Evolutionary conservation across 495 filamentous ascomycete species (phyloP).

Genomic region (Penicillium mononematosum): DNA sequence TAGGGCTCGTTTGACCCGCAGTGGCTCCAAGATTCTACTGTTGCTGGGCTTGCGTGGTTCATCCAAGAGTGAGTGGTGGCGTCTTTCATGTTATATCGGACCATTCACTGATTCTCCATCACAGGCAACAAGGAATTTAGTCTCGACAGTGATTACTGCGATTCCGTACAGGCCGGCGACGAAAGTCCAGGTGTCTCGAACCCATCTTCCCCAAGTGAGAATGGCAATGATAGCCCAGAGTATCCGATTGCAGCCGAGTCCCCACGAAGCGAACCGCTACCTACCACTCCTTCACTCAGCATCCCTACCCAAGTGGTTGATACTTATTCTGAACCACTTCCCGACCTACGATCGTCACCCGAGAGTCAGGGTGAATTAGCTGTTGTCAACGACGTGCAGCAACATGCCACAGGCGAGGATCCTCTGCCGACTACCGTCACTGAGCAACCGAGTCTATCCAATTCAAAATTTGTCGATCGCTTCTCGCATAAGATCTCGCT

Average conservation of each 20-base stretch:
- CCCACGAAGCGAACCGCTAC: constrained; percentile 11
- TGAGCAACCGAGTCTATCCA: constrained; percentile 15
- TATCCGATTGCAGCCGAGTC: constrained; percentile 7
- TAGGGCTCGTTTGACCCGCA: constrained; percentile 21
- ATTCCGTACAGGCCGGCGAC: constrained; percentile 3
- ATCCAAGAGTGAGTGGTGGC: constrained; percentile 20
- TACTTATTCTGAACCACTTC: constrained; percentile 2
- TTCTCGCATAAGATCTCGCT: constrained; percentile 51
- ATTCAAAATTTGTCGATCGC: constrained; percentile 39
- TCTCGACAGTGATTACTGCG: constrained; percentile 15
- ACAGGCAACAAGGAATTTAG: constrained; percentile 23
- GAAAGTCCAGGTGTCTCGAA: not conserved
- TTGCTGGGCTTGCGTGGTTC: constrained; percentile 25
- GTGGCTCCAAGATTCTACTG: constrained; percentile 27
- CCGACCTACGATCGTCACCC: not conserved
- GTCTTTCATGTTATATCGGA: not conserved
- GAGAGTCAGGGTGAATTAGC: constrained; percentile 1
- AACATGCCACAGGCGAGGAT: not conserved
- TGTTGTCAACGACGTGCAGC: not conserved
- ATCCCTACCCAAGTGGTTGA: not conserved
- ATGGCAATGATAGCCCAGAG: not conserved
- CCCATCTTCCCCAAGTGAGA: not conserved
- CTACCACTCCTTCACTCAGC: constrained; percentile 5
- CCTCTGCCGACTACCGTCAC: not conserved
- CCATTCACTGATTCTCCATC: not conserved